Base-by-base conservation (phyloP, 495 filamentous ascomycete species). In the Paragyromitra xinjiangensis region DNA sequence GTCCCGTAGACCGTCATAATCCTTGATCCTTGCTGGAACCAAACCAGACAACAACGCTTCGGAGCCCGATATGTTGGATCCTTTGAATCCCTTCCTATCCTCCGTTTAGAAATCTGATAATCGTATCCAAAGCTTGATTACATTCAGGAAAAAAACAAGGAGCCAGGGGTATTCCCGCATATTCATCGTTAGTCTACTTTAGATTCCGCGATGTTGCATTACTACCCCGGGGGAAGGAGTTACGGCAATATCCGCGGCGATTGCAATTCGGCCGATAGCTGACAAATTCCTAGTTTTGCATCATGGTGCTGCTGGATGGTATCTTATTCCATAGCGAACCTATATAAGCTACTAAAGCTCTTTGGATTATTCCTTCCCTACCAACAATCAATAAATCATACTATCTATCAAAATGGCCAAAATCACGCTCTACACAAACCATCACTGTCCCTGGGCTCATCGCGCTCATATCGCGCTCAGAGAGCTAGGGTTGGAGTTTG, bases 371-470 rank as follows among this genome's bases (percentile, higher is more conserved):
- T 26, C 11, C 7, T 24, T 26, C 6, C 29, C 40, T 3, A 64
- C 6, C 26, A 9, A 40, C 40, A 56, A 73, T 24, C 5, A 39
- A 86, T 88, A 50, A 7, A 12, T 40, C 24, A 9, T 79, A 87
- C 16, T 22, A 29, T 80, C 86, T 83, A 45, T 53, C 81, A 63
- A 73, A 64, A 81, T 81, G 79, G 14, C 69, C 34, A 76, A 65
- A 62, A 79, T 79, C 51, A 66, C 51, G 16, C 29, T 79, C 56
- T 96, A 96, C 84, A 95, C 92, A 69, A 93, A 91, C 86, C 91
- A 88, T 77, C 34, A 58, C 63, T 96, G 93, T 84, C 94, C 94
- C 16, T 96, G 88, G 88, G 93, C 93, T 1, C 92, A 95, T 81
- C 91, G 94, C 29, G 92, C 88, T 1, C 91, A 96, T 81, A 94